A percentile compares a stretch with the other conserved stretches of the same genome.
Evolutionary conservation across 1,284 basidiomycete species (phyloP).

Genomic region (Golubevia sp.): DNA sequence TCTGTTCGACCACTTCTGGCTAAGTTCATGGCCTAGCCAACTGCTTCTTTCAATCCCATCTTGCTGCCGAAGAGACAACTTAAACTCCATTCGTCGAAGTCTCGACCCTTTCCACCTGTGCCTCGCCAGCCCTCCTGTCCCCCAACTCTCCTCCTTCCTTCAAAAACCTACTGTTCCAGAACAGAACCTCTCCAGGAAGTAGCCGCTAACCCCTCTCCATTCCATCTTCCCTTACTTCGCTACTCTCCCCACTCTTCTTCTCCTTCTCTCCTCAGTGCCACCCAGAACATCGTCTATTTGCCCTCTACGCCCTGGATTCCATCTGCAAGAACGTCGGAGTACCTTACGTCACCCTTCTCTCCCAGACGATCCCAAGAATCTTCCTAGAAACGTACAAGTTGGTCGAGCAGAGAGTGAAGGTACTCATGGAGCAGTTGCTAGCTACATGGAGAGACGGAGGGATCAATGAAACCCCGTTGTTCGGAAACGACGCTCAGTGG

Average conservation of each 20-base stretch:
- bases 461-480: conserved; percentile 30
- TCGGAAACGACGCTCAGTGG: conserved; percentile 49
- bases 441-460: conserved; percentile 53
- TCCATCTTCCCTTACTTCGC: background rate
- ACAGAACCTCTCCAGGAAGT: too few species aligned
- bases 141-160: too few species aligned
- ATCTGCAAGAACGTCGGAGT: conserved; percentile 53
- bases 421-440: conserved; percentile 55
- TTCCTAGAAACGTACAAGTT: conserved; percentile 56
- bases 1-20: too few species aligned
- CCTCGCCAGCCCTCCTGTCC: too few species aligned
- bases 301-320: background rate
- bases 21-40: too few species aligned
- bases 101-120: too few species aligned
- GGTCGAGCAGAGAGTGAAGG: conserved; percentile 50
- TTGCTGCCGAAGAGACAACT: too few species aligned
- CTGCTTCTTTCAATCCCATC: too few species aligned
- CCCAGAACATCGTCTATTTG: background rate
- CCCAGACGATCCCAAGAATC: conserved; percentile 41
- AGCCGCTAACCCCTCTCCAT: too few species aligned
- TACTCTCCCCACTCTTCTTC: background rate
- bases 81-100: too few species aligned
- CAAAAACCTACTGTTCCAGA: too few species aligned
- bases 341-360: conserved; percentile 51
- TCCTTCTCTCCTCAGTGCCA: background rate